These are phyloP conservation scores for Globisporangium cederbergense DNA, from an alignment of 352 stramenopile species.

Conservation along the genomic window DNA sequence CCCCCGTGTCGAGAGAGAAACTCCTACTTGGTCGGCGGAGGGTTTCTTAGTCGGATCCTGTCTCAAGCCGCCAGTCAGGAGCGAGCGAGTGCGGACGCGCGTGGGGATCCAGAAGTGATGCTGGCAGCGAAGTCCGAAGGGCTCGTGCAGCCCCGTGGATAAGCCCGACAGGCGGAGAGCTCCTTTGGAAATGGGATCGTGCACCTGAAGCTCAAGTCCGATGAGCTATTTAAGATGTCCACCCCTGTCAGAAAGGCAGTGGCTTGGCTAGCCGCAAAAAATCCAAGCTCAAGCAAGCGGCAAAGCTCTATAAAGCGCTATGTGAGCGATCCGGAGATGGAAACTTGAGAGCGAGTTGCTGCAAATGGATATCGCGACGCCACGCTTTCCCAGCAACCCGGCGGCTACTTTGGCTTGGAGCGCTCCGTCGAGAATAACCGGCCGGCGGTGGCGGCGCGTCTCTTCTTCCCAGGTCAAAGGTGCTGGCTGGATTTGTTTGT, in stretches of 20 bases:
- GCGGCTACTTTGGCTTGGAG: background rate
- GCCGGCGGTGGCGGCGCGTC: background rate
- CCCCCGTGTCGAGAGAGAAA: conserved; percentile 4
- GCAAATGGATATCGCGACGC: background rate
- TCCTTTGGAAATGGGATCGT: conserved; percentile 1
- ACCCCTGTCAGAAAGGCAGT: background rate
- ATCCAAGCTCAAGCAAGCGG: background rate
- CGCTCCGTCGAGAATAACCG: background rate
- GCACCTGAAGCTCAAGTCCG: background rate
- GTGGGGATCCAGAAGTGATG: conserved; percentile 3
- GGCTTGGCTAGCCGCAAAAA: background rate
- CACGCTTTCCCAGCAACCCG: background rate
- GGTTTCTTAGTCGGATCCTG: background rate
- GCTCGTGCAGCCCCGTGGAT: background rate
- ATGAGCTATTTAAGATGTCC: conserved; percentile 3
- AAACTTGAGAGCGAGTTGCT: background rate
- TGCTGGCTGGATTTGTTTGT: background rate
- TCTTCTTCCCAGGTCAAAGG: background rate
- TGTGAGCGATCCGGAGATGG: background rate
- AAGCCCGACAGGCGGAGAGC: background rate
- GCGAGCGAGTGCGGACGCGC: conserved; percentile 2
- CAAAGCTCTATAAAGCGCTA: conserved; percentile 4
- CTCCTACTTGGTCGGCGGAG: background rate
- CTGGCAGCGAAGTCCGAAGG: too few species aligned
- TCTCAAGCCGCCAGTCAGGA: background rate